Evolutionary conservation across 495 filamentous ascomycete species (phyloP), one percentile per base, ranked within the genome.

Genomic region (Hypoxylon cercidicola): DNA sequence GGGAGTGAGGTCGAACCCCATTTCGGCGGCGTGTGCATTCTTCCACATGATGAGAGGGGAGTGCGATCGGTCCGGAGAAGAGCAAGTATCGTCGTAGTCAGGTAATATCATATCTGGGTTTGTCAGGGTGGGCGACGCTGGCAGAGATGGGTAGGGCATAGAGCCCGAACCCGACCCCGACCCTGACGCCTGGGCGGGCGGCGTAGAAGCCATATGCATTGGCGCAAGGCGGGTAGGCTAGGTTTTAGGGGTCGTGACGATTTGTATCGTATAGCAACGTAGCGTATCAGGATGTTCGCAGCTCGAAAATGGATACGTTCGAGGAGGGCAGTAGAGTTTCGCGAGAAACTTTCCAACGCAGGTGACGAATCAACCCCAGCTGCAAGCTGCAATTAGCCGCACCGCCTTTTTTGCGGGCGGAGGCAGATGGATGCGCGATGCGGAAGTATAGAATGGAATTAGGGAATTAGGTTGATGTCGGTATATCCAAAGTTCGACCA

Each of bases 51-150:
- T 74, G 6, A 79, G 58, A 12, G 77, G 74, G 2, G 75, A 72
- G 19, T 78, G 74, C 40, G 72, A 70, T 47, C 69, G 73, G 46
- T 77, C 78, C 28, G 77, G 80, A n/a, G 76, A 79, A 60, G 75
- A 73, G 66, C 79, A 80, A 45, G 82, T 82, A 71, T 88, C 84
- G 53, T 76, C 72, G 68, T 88, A 84, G 70, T 84, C 84, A 35
- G 93, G 93, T 37, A 97, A 81, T 61, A 97, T 96, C 92, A 97
- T 93, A 74, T 95, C 92, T 34, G 92, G 92, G 75, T 96, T 93
- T n/a, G 92, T 93, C 59, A 97, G 78, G 7, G 93, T 95, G 43
- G 93, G 93, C 47, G 91, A 96, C 23, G 87, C 81, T 46, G 84
- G 82, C 25, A 76, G 66, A 56, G 67, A 69, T 47, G 65, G 74